Base-by-base conservation (phyloP, 1,284 basidiomycete species). In the Pyrrhoderma lamaoense region DNA sequence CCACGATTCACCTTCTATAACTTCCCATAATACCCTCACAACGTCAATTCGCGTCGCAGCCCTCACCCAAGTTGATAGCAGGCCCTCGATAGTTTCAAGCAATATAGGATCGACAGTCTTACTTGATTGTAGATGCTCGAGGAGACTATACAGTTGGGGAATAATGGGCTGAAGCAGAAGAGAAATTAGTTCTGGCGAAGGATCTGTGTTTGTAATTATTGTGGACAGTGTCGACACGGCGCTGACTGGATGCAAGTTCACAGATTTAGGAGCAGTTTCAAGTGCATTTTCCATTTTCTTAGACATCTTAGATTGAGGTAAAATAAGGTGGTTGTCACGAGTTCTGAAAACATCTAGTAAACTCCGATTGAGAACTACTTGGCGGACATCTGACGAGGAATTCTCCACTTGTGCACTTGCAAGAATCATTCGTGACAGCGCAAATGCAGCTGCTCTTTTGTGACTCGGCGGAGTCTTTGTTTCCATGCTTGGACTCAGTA, bases 21-120 rank as follows among this genome's bases (percentile, higher is more conserved):
- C 69, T 2, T 65, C 65, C 82, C 81, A 84, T 1, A 92, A 59
- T 0, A 74, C 72, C n/a, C 70, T 66, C 16, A 79, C 61, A 1
- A 76, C 86, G 50, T 83, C 79, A 3, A 67, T 60, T 11, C 65
- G 59, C 21, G 70, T 69, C 0, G 82, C 73, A 2, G 88, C 73
- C 56, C 83, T 78, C 1, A 80, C 88, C 90, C 89, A 93, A 0
- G 82, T 83, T 1, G 70, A 63, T 25, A 93, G 65, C 18, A 90
- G 62, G 7, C 78, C 77, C 19, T 66, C 70, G 2, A 85, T 66
- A 8, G 75, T 74, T 55, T 83, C 80, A 49, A 71, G 77, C 9
- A 86, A 52, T 0, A 70, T 62, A 0, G 85, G 82, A 61, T 89
- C 84, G 2, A 80, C 73, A 2, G 77, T 75, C 57, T 76, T 81